Base-by-base conservation (phyloP, 1,139 yeast species). In the Kodamaea sp. region DNA sequence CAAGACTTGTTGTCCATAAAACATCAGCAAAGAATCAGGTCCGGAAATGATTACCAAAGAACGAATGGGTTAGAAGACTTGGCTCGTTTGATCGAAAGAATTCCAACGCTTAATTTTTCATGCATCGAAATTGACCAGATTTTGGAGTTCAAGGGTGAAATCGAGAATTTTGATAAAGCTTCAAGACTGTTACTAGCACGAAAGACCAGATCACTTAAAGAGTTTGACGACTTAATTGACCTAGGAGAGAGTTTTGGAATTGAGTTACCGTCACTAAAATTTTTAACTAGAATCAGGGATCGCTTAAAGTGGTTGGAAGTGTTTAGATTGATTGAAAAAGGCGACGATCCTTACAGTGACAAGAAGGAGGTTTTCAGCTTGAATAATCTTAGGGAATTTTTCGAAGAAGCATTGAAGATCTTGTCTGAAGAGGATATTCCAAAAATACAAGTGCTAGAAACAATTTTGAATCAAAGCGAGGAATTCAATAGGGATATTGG, bases 71-170 rank as follows among this genome's bases (percentile, higher is more conserved):
- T 58, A 31, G 51, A 50, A 24, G 55, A 48, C 28, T 47, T 63
- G 36, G 38, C 58, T 18, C 32, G 53, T 3, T 48, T 84, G 15
- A 53, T 82, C 6, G 66, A 63, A 8, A 66, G 66, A 31, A 73
- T 82, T 6, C 75, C 80, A 1, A 47, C 54, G 0, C 51, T 82
- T 33, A 71, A 75, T 15, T 76, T 83, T 38, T 56, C 69, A 3
- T 63, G 79, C 23, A 69, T 78, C 1, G 92, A 83, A 50, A 67
- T 79, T 38, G 81, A 75, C n/a, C 80, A 75, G 46, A 57, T 84
- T 7, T 43, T 71, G 8, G 83, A 76, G 41, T 69, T 80, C 34
- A 72, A 73, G 15, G 57, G 51, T 23, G 84, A 79, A 44, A 70
- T 84, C 29, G 70, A 67, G 33, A 68, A 69, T 31, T 84, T 73